Evolutionary conservation across 1,139 yeast species (phyloP).

Genomic region (Saccharomyces hybrid): DNA sequence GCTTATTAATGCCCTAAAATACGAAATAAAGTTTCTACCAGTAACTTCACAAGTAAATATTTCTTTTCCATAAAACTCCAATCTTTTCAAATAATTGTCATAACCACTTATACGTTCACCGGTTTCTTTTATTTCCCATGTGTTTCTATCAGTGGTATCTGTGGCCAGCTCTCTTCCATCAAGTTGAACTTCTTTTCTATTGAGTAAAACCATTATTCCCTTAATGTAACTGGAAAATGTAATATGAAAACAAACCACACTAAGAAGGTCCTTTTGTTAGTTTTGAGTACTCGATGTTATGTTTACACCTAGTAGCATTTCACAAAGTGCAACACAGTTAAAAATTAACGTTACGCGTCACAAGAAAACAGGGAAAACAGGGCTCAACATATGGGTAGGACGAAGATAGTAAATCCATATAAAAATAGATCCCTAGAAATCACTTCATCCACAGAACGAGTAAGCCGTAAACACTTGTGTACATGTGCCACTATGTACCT

Average conservation of each 20-base stretch:
- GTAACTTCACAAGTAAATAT: conserved; percentile 86
- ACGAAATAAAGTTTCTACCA: conserved; percentile 75
- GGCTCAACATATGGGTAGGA: too few relatives aligned
- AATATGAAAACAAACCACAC: background rate
- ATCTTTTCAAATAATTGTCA: conserved; percentile 54
- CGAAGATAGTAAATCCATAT: background rate
- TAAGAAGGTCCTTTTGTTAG: background rate
- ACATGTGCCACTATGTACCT: too few relatives aligned
- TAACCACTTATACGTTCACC: conserved; percentile 72
- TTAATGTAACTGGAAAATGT: background rate
- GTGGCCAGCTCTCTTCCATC: conserved; percentile 49
- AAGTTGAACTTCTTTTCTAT: conserved; percentile 52
- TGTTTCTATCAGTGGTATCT: conserved; percentile 36
- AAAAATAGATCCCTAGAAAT: background rate
- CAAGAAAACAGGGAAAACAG: background rate
- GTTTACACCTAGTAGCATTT: background rate
- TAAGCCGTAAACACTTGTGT: too few relatives aligned
- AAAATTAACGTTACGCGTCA: background rate
- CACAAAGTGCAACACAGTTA: background rate
- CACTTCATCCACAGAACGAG: too few relatives aligned
- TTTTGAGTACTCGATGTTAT: background rate
- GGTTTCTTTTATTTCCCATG: conserved; percentile 69
- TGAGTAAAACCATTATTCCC: conserved; percentile 46
- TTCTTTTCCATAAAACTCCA: conserved; percentile 56
- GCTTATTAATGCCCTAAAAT: conserved; percentile 67